Base-by-base conservation (phyloP, 148 eudicot genomes). In the Spergularia bocconei region DNA sequence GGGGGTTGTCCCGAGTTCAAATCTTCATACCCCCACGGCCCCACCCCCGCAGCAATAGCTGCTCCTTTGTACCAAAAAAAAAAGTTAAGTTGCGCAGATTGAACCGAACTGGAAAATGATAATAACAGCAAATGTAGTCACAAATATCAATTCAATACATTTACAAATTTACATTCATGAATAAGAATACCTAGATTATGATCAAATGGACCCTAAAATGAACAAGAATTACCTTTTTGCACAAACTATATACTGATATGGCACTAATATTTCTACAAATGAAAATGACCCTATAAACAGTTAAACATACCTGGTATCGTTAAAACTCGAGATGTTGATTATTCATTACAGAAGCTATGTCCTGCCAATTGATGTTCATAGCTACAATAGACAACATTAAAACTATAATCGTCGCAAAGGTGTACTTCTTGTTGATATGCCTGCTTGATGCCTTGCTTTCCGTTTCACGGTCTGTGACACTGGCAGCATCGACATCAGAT, bases 331-430 rank as follows among this genome's bases (percentile, higher is more conserved):
- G 38, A 8, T 12, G 36, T 36, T 41, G 44, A 39, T 16, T 76
- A 59, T 59, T 71, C 15, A 77, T 23, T 64, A 41, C 17, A 51
- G 63, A 53, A 72, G 36, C 70, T 29, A 68, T 39, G 60, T 77
- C 75, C n/a, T 47, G 68, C 79, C 75, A 71, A 71, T 50, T 67
- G 63, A 71, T 16, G 71, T 64, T 64, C 81, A 80, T 63, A 25
- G 84, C 91, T 67, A 86, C 44, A 41, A 73, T 54, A 13, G 92
- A 82, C n/a, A 87, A 13, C 50, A 81, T 6, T 54, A 80, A 64
- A 77, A 84, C 75, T 13, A 84, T 13, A 65, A 87, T 70, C 36
- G 92, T 86, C 69, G 81, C 75, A 62, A 74, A 74, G 12, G 80
- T 36, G 71, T 20, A 52, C 67, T 70, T 82, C 48, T 17, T 74